Evolutionary conservation across 768 basidiomycete genomes (phyloP), one percentile per base, ranked within the genome.

Genomic region (Phaeolepiota aurea): DNA sequence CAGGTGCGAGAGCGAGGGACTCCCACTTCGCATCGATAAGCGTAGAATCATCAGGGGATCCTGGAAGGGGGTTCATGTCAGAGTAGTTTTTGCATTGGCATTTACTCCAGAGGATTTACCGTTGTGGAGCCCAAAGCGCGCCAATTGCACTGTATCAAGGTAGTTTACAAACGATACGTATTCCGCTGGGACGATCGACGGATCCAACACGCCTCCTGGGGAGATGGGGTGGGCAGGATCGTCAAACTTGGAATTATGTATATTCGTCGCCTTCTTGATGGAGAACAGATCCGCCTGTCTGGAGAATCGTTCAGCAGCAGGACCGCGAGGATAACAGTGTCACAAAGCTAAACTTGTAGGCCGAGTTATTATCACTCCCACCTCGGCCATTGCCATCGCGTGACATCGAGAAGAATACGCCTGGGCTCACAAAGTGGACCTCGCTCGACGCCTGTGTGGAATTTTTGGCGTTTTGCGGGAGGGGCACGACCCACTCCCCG

Each of bases 1-100:
- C 68, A 0, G 79, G 70, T 2, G 74, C 79, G 4, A 83, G 60
- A 5, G 77, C 73, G 11, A 80, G 61, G 1, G 74, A 76, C 50
- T 84, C 82, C 78, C 79, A 84, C 58, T 83, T 84, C 0, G 69
- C 71, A 44, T 71, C 69, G 37, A 84, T 71, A n/a, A 80, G 63
- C 0, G 69, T 74, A 22, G 61, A 45, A 45, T 79, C 71, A 40
- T 66, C 56, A 3, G 71, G 72, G 21, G 65, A 57, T 40, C 66
- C 76, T 78, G 18, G n/a, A 33, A 13, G 20, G 39, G 12, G 41
- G 38, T 38, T 33, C 30, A 12, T 20, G 31, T 15, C 43, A 32
- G 11, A 5, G 32, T 39, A 25, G 12, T n/a, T n/a, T n/a, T n/a
- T n/a, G n/a, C n/a, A n/a, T n/a, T n/a, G n/a, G 22, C 20, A 41